These are phyloP conservation scores for Gyrodon lividus DNA, from an alignment of 768 basidiomycete species.

Conservation along the genomic window DNA sequence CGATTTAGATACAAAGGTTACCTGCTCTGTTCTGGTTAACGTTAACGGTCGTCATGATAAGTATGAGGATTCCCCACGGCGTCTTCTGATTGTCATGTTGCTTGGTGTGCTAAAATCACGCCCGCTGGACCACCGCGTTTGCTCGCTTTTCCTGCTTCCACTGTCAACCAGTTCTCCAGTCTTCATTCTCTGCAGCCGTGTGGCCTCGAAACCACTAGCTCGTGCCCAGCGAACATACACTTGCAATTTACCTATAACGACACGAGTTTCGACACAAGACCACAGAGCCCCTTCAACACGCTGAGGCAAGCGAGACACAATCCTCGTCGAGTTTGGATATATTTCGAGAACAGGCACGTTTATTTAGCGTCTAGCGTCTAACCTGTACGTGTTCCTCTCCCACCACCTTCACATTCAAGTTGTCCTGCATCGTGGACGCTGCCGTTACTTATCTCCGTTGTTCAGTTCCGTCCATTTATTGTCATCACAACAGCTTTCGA, in stretches of 20 bases:
- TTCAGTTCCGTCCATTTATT: conserved; percentile 17
- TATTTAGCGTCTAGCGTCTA: not conserved
- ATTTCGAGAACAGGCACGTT: conserved; percentile 11
- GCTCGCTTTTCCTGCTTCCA: not conserved
- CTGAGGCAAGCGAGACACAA: conserved; percentile 18
- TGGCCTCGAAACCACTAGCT: too few relatives aligned
- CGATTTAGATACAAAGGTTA: too few relatives aligned
- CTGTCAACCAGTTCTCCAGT: too few relatives aligned
- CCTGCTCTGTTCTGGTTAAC: too few relatives aligned
- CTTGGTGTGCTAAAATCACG: too few relatives aligned
- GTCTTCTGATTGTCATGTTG: too few relatives aligned
- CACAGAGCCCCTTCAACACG: conserved; percentile 10
- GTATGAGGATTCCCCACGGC: too few relatives aligned
- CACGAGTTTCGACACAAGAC: conserved; percentile 6
- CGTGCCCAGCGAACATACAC: not conserved
- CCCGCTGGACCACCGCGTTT: not conserved
- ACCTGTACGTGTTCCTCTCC: not conserved
- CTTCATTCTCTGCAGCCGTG: too few relatives aligned
- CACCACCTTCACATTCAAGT: not conserved
- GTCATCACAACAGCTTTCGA: not conserved
- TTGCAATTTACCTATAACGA: conserved; percentile 4
- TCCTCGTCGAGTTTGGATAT: conserved; percentile 13
- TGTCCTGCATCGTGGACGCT: conserved; percentile 10
- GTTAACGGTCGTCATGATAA: too few relatives aligned
- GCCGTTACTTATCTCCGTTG: conserved; percentile 23